Base-by-base conservation (phyloP, 129 eudicot genomes). In the Flaveria trinervia region DNA sequence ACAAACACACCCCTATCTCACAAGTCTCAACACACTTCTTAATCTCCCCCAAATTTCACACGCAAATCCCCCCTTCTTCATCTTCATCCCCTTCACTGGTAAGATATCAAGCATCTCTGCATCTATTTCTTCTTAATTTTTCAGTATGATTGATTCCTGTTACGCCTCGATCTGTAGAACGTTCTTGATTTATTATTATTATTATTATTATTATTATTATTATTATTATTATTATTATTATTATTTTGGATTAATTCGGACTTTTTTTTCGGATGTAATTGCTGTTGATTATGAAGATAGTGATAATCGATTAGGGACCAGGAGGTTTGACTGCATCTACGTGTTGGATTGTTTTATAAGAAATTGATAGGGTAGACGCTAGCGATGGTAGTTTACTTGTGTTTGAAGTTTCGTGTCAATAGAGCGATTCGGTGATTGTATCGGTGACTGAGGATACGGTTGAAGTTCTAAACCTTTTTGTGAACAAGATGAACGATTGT, bases 41-140 rank as follows among this genome's bases (percentile, higher is more conserved):
- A 43, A 77, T 28, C 30, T 75, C n/a, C 72, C 74, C 79, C 79
- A 75, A 77, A 77, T 54, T 77, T 77, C 55, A 43, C 68, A 68
- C 68, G 26, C 74, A 67, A 52, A 39, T 68, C 68, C 45, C 56
- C 39, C 41, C 54, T 56, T 48, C 54, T 56, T 48, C 39, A 41
- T 52, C 68, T 28, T 22, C 6, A 54, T 48, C 60, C 74, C 69
- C 55, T 50, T 5, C 56, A n/a, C 46, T 16, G 71, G 72, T 78
- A 60, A 70, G 71, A 60, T 26, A 77, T 30, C 23, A 74, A 68
- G 2, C 70, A 15, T 59, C 25, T 20, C 59, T 45, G 33, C 18
- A 59, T 71, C 50, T 5, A 5, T 13, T 3, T 1, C n/a, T 51
- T n/a, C 6, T 17, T 15, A 22, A 17, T 5, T 28, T 60, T 56